Conservation (phyloP, 1,284 basidiomycete genomes). For the Malassezia caprae region DNA sequence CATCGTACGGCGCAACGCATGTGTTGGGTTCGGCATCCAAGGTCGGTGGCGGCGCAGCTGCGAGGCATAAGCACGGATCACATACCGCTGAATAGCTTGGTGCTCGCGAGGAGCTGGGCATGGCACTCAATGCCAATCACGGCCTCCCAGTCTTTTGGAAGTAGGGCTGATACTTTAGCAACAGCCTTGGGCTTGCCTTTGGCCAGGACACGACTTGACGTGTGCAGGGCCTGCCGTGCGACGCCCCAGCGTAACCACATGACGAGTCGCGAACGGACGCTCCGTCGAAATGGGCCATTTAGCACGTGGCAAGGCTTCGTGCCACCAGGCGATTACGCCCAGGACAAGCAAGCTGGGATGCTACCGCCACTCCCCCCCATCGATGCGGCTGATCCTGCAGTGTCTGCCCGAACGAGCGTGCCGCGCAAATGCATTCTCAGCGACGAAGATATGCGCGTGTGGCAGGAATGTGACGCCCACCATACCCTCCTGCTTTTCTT, state of each 20-base stretch:
- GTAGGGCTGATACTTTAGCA: constrained; percentile 11
- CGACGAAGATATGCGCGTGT: constrained; percentile 40
- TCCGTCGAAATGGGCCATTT: background rate
- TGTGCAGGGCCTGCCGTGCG: background rate
- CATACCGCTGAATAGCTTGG: constrained; percentile 81
- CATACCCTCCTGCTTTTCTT: constrained; percentile 33
- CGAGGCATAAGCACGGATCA: constrained; percentile 20
- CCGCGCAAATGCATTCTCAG: constrained; percentile 36
- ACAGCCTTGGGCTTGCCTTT: background rate
- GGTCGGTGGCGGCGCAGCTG: constrained; percentile 50
- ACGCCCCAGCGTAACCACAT: background rate
- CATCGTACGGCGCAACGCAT: constrained; percentile 72
- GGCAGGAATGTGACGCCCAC: constrained; percentile 38
- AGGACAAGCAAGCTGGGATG: background rate
- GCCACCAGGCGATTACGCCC: background rate
- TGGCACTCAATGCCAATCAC: constrained; percentile 92
- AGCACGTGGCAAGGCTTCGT: background rate
- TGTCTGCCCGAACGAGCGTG: background rate
- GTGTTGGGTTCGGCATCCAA: constrained; percentile 60
- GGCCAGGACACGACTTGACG: background rate
- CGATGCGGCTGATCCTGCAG: background rate
- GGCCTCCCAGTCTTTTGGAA: constrained; percentile 50
- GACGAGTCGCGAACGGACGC: background rate
- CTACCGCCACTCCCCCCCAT: background rate
- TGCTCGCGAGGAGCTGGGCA: constrained; percentile 75